Conservation (phyloP, 108 stramenopile species). For the Mayamaea pseudoterrestris region DNA sequence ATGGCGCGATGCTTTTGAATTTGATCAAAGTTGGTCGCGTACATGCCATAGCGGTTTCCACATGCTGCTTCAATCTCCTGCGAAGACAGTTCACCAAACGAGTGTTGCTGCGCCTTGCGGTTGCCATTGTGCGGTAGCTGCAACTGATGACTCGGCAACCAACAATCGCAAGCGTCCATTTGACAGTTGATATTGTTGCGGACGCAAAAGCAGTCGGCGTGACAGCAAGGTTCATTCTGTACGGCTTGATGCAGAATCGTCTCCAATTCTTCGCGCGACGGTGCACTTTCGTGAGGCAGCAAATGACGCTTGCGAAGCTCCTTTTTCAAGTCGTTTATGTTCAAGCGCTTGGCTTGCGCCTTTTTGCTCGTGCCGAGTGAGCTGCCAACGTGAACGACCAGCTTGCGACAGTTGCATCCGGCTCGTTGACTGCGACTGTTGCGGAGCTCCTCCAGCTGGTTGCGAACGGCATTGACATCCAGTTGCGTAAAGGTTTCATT, state of each 20-base stretch:
- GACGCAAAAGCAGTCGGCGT: constrained; percentile 57
- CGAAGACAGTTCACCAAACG: constrained; percentile 5
- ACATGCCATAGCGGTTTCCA: constrained; percentile 64
- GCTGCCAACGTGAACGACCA: constrained; percentile 49
- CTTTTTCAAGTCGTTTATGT: constrained; percentile 45
- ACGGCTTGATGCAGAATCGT: constrained; percentile 41
- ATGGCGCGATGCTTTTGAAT: too few relatives aligned
- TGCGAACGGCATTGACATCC: constrained; percentile 50
- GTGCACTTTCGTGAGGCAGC: constrained; percentile 19
- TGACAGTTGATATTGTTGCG: constrained; percentile 71
- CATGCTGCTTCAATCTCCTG: constrained; percentile 46
- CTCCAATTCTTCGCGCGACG: constrained; percentile 56
- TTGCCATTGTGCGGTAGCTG: constrained; percentile 7
- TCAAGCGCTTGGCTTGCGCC: constrained; percentile 47
- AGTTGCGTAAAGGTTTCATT: constrained; percentile 26
- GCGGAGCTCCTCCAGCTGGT: constrained; percentile 66
- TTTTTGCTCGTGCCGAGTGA: constrained; percentile 49
- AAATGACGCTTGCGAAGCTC: constrained; percentile 65
- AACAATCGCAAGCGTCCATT: constrained; percentile 73
- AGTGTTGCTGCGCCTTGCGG: not conserved
- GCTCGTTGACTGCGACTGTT: constrained; percentile 39
- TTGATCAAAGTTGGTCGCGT: too few relatives aligned
- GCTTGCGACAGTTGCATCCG: constrained; percentile 73
- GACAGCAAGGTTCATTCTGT: constrained; percentile 65
- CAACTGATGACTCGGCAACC: constrained; percentile 59